A percentile compares a stretch with the other conserved stretches of the same genome.
These are phyloP conservation scores for Solioccasus polychromus DNA, from an alignment of 768 basidiomycete genomes.

Conservation along the genomic window DNA sequence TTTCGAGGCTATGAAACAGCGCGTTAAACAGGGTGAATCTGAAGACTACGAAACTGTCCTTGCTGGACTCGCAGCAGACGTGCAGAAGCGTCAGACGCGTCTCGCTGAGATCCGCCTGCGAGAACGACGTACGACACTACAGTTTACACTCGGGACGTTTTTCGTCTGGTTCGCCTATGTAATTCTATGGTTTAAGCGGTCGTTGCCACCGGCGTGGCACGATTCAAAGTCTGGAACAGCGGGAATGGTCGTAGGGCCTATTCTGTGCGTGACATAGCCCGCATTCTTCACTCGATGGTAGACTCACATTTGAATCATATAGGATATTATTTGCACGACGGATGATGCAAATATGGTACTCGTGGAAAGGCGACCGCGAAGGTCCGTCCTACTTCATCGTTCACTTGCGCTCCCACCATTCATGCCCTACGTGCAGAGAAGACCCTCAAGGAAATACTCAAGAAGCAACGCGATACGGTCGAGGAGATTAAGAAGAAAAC, in stretches of 20 bases:
- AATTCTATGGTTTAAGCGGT: constrained; percentile 67
- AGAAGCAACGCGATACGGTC: constrained; percentile 78
- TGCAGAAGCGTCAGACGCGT: constrained; percentile 68
- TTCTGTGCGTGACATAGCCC: constrained; percentile 55
- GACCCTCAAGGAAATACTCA: constrained; percentile 67
- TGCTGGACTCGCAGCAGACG: constrained; percentile 59
- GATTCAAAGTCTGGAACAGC: constrained; percentile 35
- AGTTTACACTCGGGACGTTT: constrained; percentile 76
- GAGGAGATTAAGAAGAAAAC: constrained; percentile 98
- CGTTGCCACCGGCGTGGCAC: constrained; percentile 42
- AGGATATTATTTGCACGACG: constrained; percentile 75
- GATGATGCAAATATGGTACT: constrained; percentile 83
- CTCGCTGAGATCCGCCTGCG: constrained; percentile 83
- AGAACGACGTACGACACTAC: constrained; percentile 73
- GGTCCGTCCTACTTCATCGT: constrained; percentile 40
- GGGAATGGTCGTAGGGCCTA: constrained; percentile 67
- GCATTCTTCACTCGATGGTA: neutral
- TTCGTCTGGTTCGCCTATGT: constrained; percentile 71
- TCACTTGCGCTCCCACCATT: neutral
- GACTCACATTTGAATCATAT: constrained; percentile 7
- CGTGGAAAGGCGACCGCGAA: constrained; percentile 74
- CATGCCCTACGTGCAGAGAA: constrained; percentile 53
- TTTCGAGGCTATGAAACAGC: neutral
- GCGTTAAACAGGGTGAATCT: constrained; percentile 12
- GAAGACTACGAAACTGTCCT: constrained; percentile 81